Evolutionary conservation across 495 filamentous ascomycete species (phyloP), one percentile per base, ranked within the genome.

Genomic region (Cryomyces antarcticus): DNA sequence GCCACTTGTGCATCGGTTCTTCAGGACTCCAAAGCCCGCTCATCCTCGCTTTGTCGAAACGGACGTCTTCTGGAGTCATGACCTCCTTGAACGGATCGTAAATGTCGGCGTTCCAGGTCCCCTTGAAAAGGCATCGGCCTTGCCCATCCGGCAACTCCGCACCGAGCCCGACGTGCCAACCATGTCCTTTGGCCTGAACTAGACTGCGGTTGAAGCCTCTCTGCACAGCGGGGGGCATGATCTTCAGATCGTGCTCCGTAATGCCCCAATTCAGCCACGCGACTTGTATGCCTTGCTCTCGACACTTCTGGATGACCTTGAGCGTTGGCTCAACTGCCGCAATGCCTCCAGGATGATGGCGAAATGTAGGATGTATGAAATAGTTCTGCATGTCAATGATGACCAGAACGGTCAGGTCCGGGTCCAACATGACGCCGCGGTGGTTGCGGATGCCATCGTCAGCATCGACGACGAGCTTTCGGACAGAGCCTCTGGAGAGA

Each of bases 341-440:
- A 11, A 47, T 7, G 10, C 45, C 45, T 11, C 34, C 41, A 38
- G n/a, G n/a, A 31, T 52, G 50, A 37, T 52, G 43, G 41, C 50
- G 47, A 40, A 42, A 46, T 11, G 27, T 10, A 11, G 50, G 50
- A 36, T 50, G 46, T 24, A 54, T 43, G 38, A 54, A 54, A 46
- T 49, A 51, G 31, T 52, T 54, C 41, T 54, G 52, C 49, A 54
- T 54, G 41, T 54, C 49, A 37, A 54, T 47, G 30, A 54, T 42
- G 30, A 51, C 42, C 9, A 54, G 49, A 30, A 49, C 50, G 9
- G 49, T 52, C 42, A 42, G 46, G 3, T 48, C 41, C 11, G 49
- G 49, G 36, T 57, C 52, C 31, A 55, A 52, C 41, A 50, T 41
- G 45, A 52, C 54, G 29, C 54, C 52, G 39, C 45, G 44, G 43